Evolutionary conservation across 2,329 filamentous ascomycete genomes (phyloP).

Genomic region (Coniochaeta ligniaria): DNA sequence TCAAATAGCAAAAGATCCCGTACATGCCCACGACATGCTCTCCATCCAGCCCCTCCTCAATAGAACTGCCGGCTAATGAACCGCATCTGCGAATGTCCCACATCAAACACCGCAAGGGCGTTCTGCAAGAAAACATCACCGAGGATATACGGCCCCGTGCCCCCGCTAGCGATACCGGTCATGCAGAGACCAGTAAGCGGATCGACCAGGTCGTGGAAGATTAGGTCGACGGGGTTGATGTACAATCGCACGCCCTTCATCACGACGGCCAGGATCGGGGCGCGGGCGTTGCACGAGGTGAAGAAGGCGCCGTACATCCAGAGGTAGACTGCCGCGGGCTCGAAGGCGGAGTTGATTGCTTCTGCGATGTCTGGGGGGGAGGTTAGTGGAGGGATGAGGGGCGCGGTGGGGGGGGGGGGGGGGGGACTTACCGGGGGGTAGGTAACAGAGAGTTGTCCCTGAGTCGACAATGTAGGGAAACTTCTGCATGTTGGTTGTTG

Average conservation of each 20-base stretch:
- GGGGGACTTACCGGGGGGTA: conserved; percentile 34
- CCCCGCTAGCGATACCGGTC: conserved; percentile 36
- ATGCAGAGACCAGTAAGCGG: conserved; percentile 39
- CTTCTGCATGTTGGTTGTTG: conserved; percentile 31
- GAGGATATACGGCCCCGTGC: conserved; percentile 38
- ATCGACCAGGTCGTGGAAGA: conserved; percentile 35
- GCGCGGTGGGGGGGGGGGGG: background rate
- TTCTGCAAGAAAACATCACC: conserved; percentile 45
- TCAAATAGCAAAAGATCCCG: background rate
- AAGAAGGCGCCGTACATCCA: conserved; percentile 41
- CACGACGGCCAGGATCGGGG: conserved; percentile 36
- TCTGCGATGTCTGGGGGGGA: conserved; percentile 34
- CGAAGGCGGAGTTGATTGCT: conserved; percentile 37
- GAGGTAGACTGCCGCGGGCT: conserved; percentile 37
- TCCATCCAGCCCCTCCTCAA: background rate
- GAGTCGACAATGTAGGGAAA: conserved; percentile 46
- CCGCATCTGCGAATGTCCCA: conserved; percentile 17
- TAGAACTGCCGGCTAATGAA: conserved; percentile 11
- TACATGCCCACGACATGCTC: background rate
- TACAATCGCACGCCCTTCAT: conserved; percentile 35
- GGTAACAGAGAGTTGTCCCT: conserved; percentile 42
- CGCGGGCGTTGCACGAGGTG: conserved; percentile 37
- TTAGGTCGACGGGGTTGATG: conserved; percentile 40
- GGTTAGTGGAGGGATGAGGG: background rate
- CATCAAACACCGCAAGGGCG: conserved; percentile 33